A percentile compares a stretch with the other conserved stretches of the same genome.
Evolutionary conservation across 2,329 filamentous ascomycete species (phyloP).

Genomic region (Cladosporium velox): DNA sequence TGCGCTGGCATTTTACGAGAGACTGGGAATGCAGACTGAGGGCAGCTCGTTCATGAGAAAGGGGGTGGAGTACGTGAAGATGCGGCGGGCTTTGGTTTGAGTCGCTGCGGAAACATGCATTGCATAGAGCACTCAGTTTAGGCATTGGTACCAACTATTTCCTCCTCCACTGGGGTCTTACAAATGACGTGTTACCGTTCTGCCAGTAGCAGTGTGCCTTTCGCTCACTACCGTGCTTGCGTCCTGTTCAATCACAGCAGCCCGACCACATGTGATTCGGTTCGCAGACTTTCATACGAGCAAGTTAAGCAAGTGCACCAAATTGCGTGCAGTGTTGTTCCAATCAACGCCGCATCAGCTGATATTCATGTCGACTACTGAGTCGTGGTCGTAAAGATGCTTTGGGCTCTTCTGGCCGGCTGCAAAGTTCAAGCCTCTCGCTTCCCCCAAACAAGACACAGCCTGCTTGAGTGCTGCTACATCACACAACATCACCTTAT

Average conservation of each 20-base stretch:
- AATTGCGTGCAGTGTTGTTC: not conserved
- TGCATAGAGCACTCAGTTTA: not conserved
- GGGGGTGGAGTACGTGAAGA: not conserved
- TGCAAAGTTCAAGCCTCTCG: not conserved
- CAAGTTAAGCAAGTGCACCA: not conserved
- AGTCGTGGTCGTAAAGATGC: not conserved
- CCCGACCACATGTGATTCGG: not conserved
- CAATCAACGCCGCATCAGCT: not conserved
- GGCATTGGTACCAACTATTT: not conserved
- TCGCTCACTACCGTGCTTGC: not conserved
- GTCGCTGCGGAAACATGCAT: not conserved
- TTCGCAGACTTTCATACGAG: not conserved
- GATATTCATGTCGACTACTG: not conserved
- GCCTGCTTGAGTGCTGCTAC: not conserved
- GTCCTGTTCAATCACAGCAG: not conserved
- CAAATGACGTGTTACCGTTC: not conserved
- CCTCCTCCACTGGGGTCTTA: not conserved
- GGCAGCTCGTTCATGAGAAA: conserved; percentile 1
- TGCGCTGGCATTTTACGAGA: not conserved
- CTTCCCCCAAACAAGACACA: not conserved
- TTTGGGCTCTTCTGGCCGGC: not conserved
- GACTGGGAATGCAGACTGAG: not conserved
- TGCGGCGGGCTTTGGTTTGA: not conserved
- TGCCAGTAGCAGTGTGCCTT: not conserved
- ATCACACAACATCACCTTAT: not conserved